Conservation (phyloP, 306 rosid genomes). For the Trifolium repens region DNA sequence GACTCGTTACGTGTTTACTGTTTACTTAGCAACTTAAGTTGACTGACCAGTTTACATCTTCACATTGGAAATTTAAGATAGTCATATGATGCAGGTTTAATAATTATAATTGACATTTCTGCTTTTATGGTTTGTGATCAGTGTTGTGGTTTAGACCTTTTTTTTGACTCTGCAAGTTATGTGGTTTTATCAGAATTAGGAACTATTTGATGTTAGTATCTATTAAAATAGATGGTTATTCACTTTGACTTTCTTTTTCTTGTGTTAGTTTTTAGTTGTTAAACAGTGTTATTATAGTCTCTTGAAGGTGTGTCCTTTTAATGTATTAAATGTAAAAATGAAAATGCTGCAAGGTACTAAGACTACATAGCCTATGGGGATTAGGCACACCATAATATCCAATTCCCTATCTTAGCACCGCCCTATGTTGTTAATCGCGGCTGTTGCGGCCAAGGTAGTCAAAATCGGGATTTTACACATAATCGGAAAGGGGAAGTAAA, state of each 20-base stretch:
- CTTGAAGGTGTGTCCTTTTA: not conserved
- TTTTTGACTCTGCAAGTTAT: not conserved
- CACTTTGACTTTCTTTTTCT: constrained; percentile 1
- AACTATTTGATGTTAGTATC: not conserved
- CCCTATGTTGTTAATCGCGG: no score
- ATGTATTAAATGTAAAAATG: not conserved
- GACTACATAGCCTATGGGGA: not conserved
- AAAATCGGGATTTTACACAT: no score
- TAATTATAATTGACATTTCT: not conserved
- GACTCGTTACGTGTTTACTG: constrained; percentile 19
- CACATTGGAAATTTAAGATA: constrained; percentile 9
- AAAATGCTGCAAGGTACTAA: not conserved
- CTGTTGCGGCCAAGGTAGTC: no score
- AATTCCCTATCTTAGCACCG: no score
- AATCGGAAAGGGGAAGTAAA: no score
- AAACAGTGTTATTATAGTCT: not conserved
- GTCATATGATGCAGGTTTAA: not conserved
- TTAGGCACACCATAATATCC: not conserved
- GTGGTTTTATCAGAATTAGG: not conserved
- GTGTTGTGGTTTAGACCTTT: not conserved
- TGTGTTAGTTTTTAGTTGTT: no score
- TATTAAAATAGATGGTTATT: not conserved
- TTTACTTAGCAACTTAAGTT: not conserved
- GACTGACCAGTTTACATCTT: not conserved
- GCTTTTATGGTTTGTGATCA: not conserved